Percentiles rank a stretch among this genome's conserved stretches.
Evolutionary conservation across 1,139 yeast genomes (phyloP).

Genomic region (Pichiaceae sp.): DNA sequence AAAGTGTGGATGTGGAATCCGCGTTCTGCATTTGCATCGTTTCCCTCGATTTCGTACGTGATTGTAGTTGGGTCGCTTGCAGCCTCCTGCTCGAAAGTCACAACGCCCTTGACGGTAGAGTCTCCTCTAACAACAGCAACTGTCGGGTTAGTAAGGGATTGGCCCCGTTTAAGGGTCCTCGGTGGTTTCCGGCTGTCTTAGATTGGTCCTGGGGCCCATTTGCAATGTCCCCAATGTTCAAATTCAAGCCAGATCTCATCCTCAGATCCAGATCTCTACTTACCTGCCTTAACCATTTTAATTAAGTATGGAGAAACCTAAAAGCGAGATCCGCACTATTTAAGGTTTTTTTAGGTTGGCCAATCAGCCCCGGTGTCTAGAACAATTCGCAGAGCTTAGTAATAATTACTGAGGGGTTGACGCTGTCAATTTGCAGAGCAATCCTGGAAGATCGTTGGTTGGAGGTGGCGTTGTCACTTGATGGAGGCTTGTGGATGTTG

Average conservation of each 20-base stretch:
- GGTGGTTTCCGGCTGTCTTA: no score
- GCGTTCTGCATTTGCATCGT: conserved; percentile 77
- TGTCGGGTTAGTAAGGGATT: conserved; percentile 21
- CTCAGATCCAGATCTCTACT: conserved; percentile 10
- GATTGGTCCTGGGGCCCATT: no score
- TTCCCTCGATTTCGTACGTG: conserved; percentile 81
- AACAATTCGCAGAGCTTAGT: not conserved
- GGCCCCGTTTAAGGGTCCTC: no score
- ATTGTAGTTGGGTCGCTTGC: conserved; percentile 80
- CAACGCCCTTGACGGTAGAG: conserved; percentile 78
- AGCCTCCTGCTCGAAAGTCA: conserved; percentile 71
- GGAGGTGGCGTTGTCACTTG: no score
- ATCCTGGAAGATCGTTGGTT: no score
- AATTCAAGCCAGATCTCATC: not conserved
- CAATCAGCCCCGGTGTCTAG: not conserved
- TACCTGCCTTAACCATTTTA: conserved; percentile 34
- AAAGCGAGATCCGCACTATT: not conserved
- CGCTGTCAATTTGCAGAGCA: no score
- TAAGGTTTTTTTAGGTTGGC: not conserved
- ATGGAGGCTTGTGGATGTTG: no score
- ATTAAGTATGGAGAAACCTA: not conserved
- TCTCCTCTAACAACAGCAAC: conserved; percentile 98
- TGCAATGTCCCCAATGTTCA: not conserved
- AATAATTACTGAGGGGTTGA: no score
- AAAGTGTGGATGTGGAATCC: conserved; percentile 98